These are phyloP conservation scores for Coniochaeta sp. DNA, from an alignment of 2,329 filamentous ascomycete species.

Conservation along the genomic window DNA sequence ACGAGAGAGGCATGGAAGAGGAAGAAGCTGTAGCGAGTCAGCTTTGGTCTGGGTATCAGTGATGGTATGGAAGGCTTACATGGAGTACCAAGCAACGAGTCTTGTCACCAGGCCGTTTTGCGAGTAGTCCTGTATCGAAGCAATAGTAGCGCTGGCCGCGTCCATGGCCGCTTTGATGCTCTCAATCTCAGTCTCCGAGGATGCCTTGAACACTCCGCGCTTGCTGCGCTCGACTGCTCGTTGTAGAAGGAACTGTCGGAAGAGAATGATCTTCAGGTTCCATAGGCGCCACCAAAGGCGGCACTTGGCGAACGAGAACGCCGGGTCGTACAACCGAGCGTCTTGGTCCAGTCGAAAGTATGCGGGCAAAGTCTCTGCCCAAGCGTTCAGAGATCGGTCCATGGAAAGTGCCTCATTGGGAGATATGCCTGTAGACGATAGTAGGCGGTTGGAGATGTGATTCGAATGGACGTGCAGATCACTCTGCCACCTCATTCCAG, in stretches of 20 bases:
- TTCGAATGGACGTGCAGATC: slow-evolving; percentile 24
- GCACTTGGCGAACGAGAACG: slow-evolving; percentile 17
- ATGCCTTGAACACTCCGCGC: slow-evolving; percentile 1
- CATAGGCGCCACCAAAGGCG: slow-evolving; percentile 24
- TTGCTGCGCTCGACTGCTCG: slow-evolving; percentile 15
- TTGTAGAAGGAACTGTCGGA: slow-evolving; percentile 19
- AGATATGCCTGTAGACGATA: slow-evolving; percentile 17
- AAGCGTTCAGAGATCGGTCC: slow-evolving; percentile 16
- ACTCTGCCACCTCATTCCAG: slow-evolving; percentile 19
- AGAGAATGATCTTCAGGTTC: slow-evolving; percentile 23
- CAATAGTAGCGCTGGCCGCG: slow-evolving; percentile 19
- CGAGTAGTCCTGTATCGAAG: slow-evolving; percentile 17
- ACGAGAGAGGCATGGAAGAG: slow-evolving; percentile 23
- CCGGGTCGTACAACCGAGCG: slow-evolving; percentile 8
- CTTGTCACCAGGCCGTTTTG: slow-evolving; percentile 11
- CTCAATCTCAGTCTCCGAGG: slow-evolving; percentile 12
- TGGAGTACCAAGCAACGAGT: slow-evolving; percentile 23
- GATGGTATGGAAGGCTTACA: slow-evolving; percentile 10
- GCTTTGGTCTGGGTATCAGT: background rate
- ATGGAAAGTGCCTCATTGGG: slow-evolving; percentile 17
- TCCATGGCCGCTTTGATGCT: slow-evolving; percentile 16
- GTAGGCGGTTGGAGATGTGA: slow-evolving; percentile 21
- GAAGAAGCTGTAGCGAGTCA: slow-evolving; percentile 16
- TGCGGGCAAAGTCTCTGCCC: slow-evolving; percentile 17
- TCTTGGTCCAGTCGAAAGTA: slow-evolving; percentile 16